A percentile compares a stretch with the other conserved stretches of the same genome.
These are phyloP conservation scores for Camellia japonica DNA, from an alignment of 148 eudicot genomes.

Conservation along the genomic window DNA sequence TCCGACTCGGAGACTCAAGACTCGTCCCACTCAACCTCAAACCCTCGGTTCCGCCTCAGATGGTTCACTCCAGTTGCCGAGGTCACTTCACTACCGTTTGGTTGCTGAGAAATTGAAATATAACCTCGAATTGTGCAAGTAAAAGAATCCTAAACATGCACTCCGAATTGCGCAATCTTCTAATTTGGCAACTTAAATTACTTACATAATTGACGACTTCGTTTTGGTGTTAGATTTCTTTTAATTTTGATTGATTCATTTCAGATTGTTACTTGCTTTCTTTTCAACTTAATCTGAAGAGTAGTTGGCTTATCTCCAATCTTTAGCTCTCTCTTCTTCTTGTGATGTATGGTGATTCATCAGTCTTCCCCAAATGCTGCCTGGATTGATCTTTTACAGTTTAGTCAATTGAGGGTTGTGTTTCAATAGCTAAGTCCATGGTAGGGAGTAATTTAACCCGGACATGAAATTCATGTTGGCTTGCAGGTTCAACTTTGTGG, in stretches of 20 bases:
- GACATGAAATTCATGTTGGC: not conserved
- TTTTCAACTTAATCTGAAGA: not conserved
- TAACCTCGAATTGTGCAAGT: not conserved
- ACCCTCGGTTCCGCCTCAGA: conserved; percentile 64
- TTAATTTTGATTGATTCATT: not conserved
- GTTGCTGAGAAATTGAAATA: not conserved
- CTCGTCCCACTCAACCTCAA: not conserved
- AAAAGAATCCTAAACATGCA: not conserved
- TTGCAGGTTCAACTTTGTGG: conserved; percentile 78
- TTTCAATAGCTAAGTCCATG: not conserved
- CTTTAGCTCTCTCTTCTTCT: too few species aligned
- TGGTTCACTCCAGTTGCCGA: conserved; percentile 82
- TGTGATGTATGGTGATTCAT: not conserved
- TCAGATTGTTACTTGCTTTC: not conserved
- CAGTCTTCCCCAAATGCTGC: too few species aligned
- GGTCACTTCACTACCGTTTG: conserved; percentile 29
- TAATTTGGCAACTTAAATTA: not conserved
- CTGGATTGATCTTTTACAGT: too few species aligned
- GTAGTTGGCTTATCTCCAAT: not conserved
- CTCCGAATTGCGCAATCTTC: not conserved
- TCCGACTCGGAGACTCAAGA: conserved; percentile 11
- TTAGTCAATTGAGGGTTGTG: not conserved
- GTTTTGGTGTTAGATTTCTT: not conserved
- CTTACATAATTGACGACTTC: too few species aligned
- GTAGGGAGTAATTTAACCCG: not conserved